Base-by-base conservation (phyloP, 2,329 filamentous ascomycete species). In the Arthrobotrys conoides region DNA sequence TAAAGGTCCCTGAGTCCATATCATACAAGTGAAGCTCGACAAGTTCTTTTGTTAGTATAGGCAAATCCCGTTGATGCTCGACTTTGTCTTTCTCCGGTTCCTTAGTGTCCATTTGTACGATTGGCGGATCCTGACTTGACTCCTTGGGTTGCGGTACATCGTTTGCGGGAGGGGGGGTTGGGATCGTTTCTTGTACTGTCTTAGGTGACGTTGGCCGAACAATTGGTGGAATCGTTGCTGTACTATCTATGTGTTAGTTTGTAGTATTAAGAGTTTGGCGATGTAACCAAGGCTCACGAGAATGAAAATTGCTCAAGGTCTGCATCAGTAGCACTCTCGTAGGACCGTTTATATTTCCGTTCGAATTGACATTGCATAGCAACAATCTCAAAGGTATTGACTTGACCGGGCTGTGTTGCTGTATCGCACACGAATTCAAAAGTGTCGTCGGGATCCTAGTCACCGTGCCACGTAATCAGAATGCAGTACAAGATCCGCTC, bases 331-430 rank as follows among this genome's bases (percentile, higher is more conserved):
- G 96, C 96, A 61, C 90, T 91, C 55, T 93, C 90, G 82, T 93
- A 89, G 46, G 90, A 91, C 83, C 91, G 92, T 80, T 93, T 90
- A 84, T 96, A 96, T 85, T 97, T 98, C 83, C 95, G 90, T 86
- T 99, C 96, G 91, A 96, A 99, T 85, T 99, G 96, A 84, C 96
- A 97, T 89, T 97, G 91, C 73, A 93, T 89, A 6, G 96, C 93
- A 67, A 93, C 91, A 68, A 91, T 88, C 83, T 95, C 90, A 84
- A 99, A 98, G 16, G 91, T 89, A 55, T 91, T 88, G 24, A 96
- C 91, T 82, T 94, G 92, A 59, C 90, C 88, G 1, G 90, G 86
- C 30, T 90, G 87, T 49, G 92, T 89, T 12, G 91, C 90, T 46
- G 87, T 84, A 85, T 98, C 96, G 86, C 94, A 98, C 80, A 99